A percentile compares a stretch with the other conserved stretches of the same genome.
phyloP scores from a whole-genome alignment of 257 asterid genomes.

The Voacanga thouarsii region DNA sequence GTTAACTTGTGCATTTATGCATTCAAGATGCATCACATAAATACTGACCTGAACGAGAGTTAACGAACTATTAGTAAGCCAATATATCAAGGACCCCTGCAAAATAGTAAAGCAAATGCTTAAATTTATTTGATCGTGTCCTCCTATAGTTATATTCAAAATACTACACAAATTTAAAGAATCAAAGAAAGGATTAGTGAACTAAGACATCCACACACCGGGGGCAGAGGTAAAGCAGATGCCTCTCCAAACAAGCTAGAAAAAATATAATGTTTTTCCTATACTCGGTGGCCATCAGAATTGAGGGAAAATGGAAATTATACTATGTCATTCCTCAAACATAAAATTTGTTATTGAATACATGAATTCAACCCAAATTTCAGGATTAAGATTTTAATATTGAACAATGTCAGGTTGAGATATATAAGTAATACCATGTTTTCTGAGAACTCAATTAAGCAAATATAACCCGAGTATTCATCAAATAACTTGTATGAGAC shows the following conservation, averaged over 20 bases:
- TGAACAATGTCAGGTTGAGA: not conserved
- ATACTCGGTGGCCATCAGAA: too few relatives aligned
- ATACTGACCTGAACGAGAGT: slow-evolving; percentile 61
- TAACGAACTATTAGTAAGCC: slow-evolving; percentile 78
- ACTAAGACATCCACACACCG: not conserved
- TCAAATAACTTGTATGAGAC: not conserved
- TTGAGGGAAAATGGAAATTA: too few relatives aligned
- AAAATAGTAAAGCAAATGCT: slow-evolving; percentile 28
- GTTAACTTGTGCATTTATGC: not conserved
- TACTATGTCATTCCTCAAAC: not conserved
- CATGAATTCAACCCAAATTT: not conserved
- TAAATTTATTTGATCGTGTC: not conserved
- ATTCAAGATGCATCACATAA: not conserved
- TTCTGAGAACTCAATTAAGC: not conserved
- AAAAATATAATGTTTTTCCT: not conserved
- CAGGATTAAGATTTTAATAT: not conserved
- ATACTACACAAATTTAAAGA: not conserved
- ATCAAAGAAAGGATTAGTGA: not conserved
- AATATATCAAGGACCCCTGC: slow-evolving; percentile 87
- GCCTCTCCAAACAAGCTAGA: not conserved
- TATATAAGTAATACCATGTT: not conserved
- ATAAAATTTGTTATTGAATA: not conserved
- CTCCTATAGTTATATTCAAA: not conserved
- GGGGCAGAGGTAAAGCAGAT: not conserved
- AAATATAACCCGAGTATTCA: not conserved